phyloP scores from a whole-genome alignment of 2,329 filamentous ascomycete genomes.

The Cladosporium sp. region DNA sequence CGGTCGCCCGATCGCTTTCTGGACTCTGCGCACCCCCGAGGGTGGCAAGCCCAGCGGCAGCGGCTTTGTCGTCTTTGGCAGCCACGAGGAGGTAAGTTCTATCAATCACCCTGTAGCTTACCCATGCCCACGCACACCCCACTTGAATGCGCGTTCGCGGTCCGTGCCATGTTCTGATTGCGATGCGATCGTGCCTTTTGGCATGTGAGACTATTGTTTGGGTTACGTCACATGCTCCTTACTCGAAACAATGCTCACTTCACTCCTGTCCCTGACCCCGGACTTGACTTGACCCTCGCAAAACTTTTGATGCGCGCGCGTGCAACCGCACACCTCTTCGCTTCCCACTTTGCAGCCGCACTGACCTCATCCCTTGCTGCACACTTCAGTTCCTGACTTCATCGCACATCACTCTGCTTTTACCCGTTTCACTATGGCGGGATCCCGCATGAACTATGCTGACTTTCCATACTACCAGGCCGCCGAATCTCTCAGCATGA shows the following conservation, averaged over 20 bases:
- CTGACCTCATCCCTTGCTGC: not conserved
- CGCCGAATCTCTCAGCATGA: slow-evolving; percentile 98
- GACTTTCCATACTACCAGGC: slow-evolving; percentile 54
- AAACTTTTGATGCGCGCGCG: slow-evolving; percentile 1
- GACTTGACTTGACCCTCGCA: slow-evolving; percentile 4
- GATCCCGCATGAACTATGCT: slow-evolving; percentile 8
- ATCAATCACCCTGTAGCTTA: slow-evolving; percentile 4
- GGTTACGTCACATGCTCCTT: slow-evolving; percentile 6
- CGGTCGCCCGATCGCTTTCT: slow-evolving; percentile 95
- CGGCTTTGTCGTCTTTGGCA: slow-evolving; percentile 97
- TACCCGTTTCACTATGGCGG: no score
- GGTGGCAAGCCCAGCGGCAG: slow-evolving; percentile 99
- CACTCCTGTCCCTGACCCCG: slow-evolving; percentile 4
- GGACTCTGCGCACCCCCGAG: slow-evolving; percentile 95
- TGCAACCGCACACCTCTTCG: slow-evolving; percentile 7
- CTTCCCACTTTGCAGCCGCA: no score
- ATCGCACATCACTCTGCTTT: not conserved
- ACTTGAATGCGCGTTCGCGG: slow-evolving; percentile 7
- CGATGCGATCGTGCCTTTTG: not conserved
- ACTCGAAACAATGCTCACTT: slow-evolving; percentile 13
- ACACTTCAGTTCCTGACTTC: slow-evolving; percentile 2
- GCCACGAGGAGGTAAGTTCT: slow-evolving; percentile 86
- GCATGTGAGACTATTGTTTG: slow-evolving; percentile 10
- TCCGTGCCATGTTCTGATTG: slow-evolving; percentile 9
- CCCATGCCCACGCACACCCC: slow-evolving; percentile 10